Evolutionary conservation across 2,329 filamentous ascomycete species (phyloP), one percentile per base, ranked within the genome.

Genomic region (Diaporthe ilicicola): DNA sequence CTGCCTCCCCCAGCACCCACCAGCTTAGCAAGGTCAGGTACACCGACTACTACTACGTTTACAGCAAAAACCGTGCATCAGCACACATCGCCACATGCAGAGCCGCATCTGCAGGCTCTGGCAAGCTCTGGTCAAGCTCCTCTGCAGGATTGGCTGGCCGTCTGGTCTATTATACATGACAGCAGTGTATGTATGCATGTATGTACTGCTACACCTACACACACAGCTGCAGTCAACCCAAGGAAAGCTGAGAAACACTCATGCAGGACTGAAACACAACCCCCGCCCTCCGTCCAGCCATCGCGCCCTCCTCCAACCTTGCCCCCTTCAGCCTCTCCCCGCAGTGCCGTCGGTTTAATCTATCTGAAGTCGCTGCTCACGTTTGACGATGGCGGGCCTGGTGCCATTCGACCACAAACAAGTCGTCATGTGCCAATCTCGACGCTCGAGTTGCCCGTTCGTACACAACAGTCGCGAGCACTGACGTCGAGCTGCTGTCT

Each of bases 321-420:
- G 29, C 67, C 67, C 65, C 56, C 9, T 56, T 37, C 55, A 37
- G 55, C 55, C 67, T 70, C 56, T 34, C 67, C 55, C 55, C 55
- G 55, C 55, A 61, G 24, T 32, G 55, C 39, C 39, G 4, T 46
- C 17, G 39, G 10, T 10, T 32, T 22, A 69, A 70, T 70, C 59
- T 64, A 37, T 53, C 48, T 56, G 59, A 56, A 24, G 68, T 44
- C 39, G 51, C 50, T 24, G 44, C 39, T 24, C 37, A n/a, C 55
- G 68, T 70, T 55, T 70, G 59, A 65, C 48, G 51, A 22, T 54
- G 56, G 67, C 44, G 37, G 56, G 50, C 44, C 22, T 37, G 34
- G 37, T 59, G 55, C 54, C 54, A 42, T 59, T 59, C 22, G 22
- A 42, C 34, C 22, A 34, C 34, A 19, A n/a, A 39, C 1, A 22